Conservation (phyloP, 352 stramenopile species). For the Globisporangium radiosum region DNA sequence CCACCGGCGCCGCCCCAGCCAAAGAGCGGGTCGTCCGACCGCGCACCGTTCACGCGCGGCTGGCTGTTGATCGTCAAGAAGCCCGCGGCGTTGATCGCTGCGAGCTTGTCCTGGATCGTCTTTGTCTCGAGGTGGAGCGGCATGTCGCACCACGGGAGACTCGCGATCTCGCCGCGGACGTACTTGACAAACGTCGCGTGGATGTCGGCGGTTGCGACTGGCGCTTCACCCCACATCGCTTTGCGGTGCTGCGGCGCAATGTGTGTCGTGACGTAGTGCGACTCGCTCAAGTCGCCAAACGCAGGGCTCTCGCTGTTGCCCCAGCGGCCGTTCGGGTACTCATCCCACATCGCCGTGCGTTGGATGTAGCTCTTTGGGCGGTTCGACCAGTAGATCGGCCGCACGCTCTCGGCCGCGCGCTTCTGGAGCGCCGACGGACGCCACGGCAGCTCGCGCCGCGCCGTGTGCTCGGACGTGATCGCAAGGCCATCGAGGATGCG, state of each 20-base stretch:
- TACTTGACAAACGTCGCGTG: constrained; percentile 96
- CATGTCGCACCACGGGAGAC: constrained; percentile 96
- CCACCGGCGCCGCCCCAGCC: constrained; percentile 95
- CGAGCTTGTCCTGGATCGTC: constrained; percentile 77
- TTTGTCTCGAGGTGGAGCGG: constrained; percentile 93
- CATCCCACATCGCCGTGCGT: constrained; percentile 96
- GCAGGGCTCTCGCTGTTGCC: constrained; percentile 92
- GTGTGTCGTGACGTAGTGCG: constrained; percentile 89
- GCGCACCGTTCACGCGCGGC: constrained; percentile 86
- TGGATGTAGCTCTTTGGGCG: constrained; percentile 96
- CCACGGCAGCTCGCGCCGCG: constrained; percentile 87
- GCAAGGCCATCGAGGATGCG: constrained; percentile 84
- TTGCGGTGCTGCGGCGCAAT: constrained; percentile 65
- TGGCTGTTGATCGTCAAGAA: constrained; percentile 98
- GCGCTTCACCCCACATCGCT: constrained; percentile 93
- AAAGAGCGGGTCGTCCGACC: constrained; percentile 90
- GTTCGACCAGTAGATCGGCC: constrained; percentile 99
- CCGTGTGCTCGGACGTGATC: constrained; percentile 37
- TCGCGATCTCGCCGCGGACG: constrained; percentile 92
- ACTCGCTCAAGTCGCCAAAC: constrained; percentile 95
- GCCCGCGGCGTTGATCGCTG: constrained; percentile 65
- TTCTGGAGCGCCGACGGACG: constrained; percentile 86
- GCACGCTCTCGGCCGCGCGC: constrained; percentile 84
- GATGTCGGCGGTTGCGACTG: constrained; percentile 86
- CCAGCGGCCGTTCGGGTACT: constrained; percentile 96